Conservation (phyloP, 78 protist species). For the Dictyostelium purpureum region DNA sequence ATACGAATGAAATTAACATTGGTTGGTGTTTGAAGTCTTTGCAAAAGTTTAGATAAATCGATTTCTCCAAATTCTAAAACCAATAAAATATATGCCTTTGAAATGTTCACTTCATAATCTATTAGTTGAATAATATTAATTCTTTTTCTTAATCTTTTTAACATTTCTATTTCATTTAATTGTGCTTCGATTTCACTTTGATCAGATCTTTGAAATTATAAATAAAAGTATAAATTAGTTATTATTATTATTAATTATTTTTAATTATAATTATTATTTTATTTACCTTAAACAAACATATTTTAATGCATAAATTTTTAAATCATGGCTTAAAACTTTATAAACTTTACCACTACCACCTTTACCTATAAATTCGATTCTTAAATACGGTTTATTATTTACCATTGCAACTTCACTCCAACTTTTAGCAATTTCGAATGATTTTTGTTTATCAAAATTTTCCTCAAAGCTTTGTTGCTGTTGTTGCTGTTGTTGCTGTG, state of each 20-base stretch:
- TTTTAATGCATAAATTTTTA: slow-evolving; percentile 62
- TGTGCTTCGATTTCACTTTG: slow-evolving; percentile 51
- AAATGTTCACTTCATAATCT: slow-evolving; percentile 80
- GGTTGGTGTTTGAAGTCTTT: background rate
- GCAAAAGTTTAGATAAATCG: slow-evolving; percentile 83
- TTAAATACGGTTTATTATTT: slow-evolving; percentile 49
- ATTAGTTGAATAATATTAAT: slow-evolving; percentile 79
- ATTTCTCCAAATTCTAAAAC: slow-evolving; percentile 94
- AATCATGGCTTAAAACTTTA: slow-evolving; percentile 53
- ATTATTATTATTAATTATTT: background rate
- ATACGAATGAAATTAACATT: slow-evolving; percentile 82
- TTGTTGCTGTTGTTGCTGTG: background rate
- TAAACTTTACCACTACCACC: slow-evolving; percentile 87
- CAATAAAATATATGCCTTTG: slow-evolving; percentile 30
- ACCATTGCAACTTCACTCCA: slow-evolving; percentile 67
- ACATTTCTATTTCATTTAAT: slow-evolving; percentile 90
- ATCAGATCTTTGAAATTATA: slow-evolving; percentile 10
- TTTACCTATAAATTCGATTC: slow-evolving; percentile 83
- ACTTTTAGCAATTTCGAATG: slow-evolving; percentile 14
- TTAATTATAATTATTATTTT: background rate
- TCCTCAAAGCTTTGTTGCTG: background rate
- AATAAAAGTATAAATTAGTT: background rate
- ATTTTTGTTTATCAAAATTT: slow-evolving; percentile 3
- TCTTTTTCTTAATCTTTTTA: slow-evolving; percentile 54
- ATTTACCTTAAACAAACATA: slow-evolving; percentile 43